Evolutionary conservation across 805 yeast species (phyloP).

Genomic region (Saturnispora mendoncae): DNA sequence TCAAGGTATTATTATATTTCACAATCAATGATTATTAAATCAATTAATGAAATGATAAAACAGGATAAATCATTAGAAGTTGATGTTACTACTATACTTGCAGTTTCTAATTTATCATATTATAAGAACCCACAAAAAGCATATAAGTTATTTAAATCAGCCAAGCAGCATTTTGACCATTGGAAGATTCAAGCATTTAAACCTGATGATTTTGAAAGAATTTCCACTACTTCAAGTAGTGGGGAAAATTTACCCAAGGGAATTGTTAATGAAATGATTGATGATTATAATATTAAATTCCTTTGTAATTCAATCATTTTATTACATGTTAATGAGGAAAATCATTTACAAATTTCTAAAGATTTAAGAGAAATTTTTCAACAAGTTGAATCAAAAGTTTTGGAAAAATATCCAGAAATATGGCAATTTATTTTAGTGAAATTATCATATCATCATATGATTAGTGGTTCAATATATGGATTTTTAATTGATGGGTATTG

Average conservation of each 20-base stretch:
- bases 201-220: conserved; percentile 23
- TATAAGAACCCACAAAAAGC: conserved; percentile 20
- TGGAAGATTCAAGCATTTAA: conserved; percentile 28
- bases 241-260: neutral
- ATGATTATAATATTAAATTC: conserved; percentile 24
- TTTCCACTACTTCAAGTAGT: neutral
- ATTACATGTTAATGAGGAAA: conserved; percentile 15
- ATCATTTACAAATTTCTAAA: conserved; percentile 12
- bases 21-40: conserved; percentile 21
- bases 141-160: conserved; percentile 20
- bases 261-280: conserved; percentile 16
- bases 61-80: conserved; percentile 14
- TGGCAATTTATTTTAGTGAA: conserved; percentile 26
- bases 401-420: conserved; percentile 23
- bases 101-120: conserved; percentile 23
- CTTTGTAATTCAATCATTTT: conserved; percentile 24
- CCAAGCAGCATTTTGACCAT: conserved; percentile 25
- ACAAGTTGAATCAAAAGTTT: conserved; percentile 16
- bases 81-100: conserved; percentile 24
- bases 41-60: conserved; percentile 17
- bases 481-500: conserved; percentile 14
- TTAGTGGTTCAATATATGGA: conserved; percentile 15
- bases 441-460: conserved; percentile 16
- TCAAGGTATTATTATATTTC: conserved; percentile 18
- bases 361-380: conserved; percentile 16